Evolutionary conservation across 2,329 filamentous ascomycete species (phyloP).

Genomic region (Nemania sp.): DNA sequence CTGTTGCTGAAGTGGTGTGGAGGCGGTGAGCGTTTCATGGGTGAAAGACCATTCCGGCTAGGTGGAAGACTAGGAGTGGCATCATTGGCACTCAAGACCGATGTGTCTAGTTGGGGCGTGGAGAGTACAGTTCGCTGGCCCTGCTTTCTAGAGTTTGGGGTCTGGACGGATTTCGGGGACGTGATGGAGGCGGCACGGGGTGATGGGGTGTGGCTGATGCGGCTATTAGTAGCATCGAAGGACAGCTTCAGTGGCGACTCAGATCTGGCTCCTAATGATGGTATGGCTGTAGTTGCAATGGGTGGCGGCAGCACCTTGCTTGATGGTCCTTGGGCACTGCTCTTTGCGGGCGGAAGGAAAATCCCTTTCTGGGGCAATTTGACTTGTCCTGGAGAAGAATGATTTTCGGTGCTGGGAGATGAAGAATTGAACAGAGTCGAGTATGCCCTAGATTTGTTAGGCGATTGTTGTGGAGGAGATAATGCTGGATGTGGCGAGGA

Average conservation of each 20-base stretch:
- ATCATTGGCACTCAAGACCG: conserved; percentile 33
- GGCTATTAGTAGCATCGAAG: conserved; percentile 30
- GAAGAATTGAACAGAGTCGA: conserved; percentile 43
- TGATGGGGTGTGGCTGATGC: conserved; percentile 33
- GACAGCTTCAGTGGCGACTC: conserved; percentile 37
- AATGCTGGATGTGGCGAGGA: conserved; percentile 49
- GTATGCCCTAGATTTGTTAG: conserved; percentile 46
- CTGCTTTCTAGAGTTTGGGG: conserved; percentile 28
- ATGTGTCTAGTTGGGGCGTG: conserved; percentile 43
- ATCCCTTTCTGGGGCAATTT: conserved; percentile 39
- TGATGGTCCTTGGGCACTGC: conserved; percentile 24
- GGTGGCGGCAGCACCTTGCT: conserved; percentile 31
- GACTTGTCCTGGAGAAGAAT: conserved; percentile 21
- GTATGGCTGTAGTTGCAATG: conserved; percentile 26
- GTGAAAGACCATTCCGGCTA: conserved; percentile 52
- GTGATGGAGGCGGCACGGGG: conserved; percentile 33
- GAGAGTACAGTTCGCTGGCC: conserved; percentile 29
- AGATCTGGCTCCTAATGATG: conserved; percentile 30
- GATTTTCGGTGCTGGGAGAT: conserved; percentile 31
- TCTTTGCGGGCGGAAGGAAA: conserved; percentile 38
- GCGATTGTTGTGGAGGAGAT: conserved; percentile 47
- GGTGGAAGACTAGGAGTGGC: conserved; percentile 48
- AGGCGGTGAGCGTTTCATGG: conserved; percentile 55
- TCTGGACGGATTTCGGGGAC: conserved; percentile 28
- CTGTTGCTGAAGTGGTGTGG: conserved; percentile 37